Base-by-base conservation (phyloP, 2,329 filamentous ascomycete genomes). In the Pyrenophora teres region DNA sequence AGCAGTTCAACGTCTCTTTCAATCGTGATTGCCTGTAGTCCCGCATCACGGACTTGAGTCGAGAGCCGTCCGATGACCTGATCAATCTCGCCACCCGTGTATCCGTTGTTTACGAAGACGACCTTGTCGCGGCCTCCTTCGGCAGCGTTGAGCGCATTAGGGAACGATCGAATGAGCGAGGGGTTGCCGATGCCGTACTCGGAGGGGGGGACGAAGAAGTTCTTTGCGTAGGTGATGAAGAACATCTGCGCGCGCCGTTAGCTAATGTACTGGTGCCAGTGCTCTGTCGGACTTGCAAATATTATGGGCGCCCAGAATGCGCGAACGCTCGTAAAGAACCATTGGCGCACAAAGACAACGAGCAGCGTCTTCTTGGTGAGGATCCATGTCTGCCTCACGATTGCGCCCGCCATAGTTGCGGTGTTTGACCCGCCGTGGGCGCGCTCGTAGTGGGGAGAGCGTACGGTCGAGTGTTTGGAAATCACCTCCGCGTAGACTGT, bases 181-280 rank as follows among this genome's bases (percentile, higher is more conserved):
- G 84, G 72, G 0, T 79, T 69, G 38, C 87, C 88, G 59, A 96
- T 85, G 38, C 92, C 92, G 65, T 82, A 96, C 3, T 81, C 76
- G 0, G 88, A 87, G 1, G 89, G 87, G 1, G 90, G 87, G 3
- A 92, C 83, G 65, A 96, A 93, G 57, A 96, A 83, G 70, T 92
- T 92, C 62, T 89, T 87, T 13, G 90, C 87, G 71, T 88, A 93
- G 46, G 78, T 77, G 40, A 82, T 81, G 61, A 76, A 75, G 66
- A 77, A 77, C 72, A 78, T 76, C 72, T 73, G 36, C 33, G 10
- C 12, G 10, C 13, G 23, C 31, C 35, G 35, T 69, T 32, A 65
- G 62, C 38, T 16, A 16, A 4, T 21, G 4, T 10, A 12, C 18
- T 21, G 19, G 25, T 25, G 13, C 8, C 9, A 21, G n/a, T 16